Conservation (phyloP, 1,139 yeast species). For the Debaryomyces psychrophilus region DNA sequence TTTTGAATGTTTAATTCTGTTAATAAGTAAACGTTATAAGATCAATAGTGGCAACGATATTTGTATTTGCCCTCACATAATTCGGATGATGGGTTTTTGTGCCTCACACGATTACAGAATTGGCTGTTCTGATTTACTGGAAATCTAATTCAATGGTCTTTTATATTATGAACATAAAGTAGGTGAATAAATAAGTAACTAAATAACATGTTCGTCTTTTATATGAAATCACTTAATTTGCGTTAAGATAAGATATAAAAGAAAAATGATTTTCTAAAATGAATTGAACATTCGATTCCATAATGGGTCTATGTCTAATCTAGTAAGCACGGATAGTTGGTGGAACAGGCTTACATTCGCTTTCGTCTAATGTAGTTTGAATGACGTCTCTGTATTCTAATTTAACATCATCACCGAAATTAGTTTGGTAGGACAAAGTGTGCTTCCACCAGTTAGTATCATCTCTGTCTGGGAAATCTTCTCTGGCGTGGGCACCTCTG, state of each 20-base stretch:
- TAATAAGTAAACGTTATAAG: neutral
- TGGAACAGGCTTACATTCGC: slow-evolving; percentile 93
- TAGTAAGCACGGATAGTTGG: slow-evolving; percentile 95
- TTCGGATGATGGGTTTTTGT: slow-evolving; percentile 6
- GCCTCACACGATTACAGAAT: slow-evolving; percentile 2
- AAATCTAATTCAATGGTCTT: neutral
- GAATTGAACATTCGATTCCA: slow-evolving; percentile 9
- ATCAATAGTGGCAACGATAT: slow-evolving; percentile 8
- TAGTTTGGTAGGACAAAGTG: slow-evolving; percentile 86
- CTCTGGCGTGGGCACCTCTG: slow-evolving; percentile 99
- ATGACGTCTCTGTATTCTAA: slow-evolving; percentile 89
- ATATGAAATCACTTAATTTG: neutral
- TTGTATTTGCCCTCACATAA: slow-evolving; percentile 8
- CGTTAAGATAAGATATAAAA: neutral
- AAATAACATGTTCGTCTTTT: slow-evolving; percentile 1
- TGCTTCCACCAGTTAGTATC: slow-evolving; percentile 98
- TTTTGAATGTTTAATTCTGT: neutral
- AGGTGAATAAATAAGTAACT: slow-evolving; percentile 5
- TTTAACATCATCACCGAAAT: slow-evolving; percentile 68
- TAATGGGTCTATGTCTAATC: slow-evolving; percentile 1
- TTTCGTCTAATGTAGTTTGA: slow-evolving; percentile 80
- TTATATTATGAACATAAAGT: neutral
- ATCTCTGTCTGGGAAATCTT: slow-evolving; percentile 94
- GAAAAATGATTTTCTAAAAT: neutral
- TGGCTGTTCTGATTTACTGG: neutral